Conservation (phyloP, 2,329 filamentous ascomycete species). For the Lasiodiplodia hormozganensis region DNA sequence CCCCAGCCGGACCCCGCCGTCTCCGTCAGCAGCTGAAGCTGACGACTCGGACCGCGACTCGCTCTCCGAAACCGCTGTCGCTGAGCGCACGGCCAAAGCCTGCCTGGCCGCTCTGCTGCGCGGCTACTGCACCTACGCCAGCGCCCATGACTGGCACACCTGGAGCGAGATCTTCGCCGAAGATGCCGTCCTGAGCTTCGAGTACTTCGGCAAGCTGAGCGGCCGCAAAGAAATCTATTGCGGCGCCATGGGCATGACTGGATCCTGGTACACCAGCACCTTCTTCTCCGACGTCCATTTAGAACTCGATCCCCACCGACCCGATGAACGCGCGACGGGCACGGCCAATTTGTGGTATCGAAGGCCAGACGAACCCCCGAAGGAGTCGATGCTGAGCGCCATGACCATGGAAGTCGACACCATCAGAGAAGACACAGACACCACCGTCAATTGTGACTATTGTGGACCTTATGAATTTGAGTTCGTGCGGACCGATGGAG, state of each 20-base stretch:
- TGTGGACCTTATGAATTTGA: slow-evolving; percentile 5
- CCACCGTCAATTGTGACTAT: neutral
- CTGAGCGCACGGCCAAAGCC: neutral
- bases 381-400: neutral
- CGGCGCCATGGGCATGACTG: neutral
- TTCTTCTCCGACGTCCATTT: slow-evolving; percentile 6
- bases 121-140: slow-evolving; percentile 3
- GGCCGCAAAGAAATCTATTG: slow-evolving; percentile 4
- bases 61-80: neutral
- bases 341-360: slow-evolving; percentile 10
- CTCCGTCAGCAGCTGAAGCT: neutral
- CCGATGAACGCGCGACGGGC: neutral
- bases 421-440: neutral
- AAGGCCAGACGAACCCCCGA: neutral
- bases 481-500: neutral
- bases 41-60: neutral
- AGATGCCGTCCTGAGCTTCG: slow-evolving; percentile 17
- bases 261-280: neutral
- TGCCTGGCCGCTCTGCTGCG: slow-evolving; percentile 6
- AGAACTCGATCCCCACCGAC: slow-evolving; percentile 9
- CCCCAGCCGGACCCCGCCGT: neutral
- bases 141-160: neutral
- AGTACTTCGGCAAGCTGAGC: slow-evolving; percentile 2
- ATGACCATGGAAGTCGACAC: neutral
- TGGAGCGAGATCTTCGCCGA: slow-evolving; percentile 15